Evolutionary conservation across 2,329 filamentous ascomycete genomes (phyloP).

Genomic region (Talaromyces sp.): DNA sequence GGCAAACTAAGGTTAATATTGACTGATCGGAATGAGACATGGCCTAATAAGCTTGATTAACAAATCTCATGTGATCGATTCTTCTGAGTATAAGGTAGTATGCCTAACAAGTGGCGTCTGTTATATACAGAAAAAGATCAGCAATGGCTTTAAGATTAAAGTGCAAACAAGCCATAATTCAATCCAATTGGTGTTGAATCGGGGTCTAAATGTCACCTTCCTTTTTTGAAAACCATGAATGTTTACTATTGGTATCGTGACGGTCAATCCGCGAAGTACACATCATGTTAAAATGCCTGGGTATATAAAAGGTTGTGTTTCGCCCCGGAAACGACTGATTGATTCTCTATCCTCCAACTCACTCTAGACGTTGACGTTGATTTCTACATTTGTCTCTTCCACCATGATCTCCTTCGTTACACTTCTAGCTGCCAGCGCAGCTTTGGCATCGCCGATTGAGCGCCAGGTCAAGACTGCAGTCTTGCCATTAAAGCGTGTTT

Average conservation of each 20-base stretch:
- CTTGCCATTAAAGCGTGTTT: constrained; percentile 10
- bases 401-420: constrained; percentile 7
- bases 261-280: background rate
- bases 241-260: background rate
- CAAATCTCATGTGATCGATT: constrained; percentile 1
- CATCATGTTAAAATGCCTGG: background rate
- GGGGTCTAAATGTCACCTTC: constrained; percentile 11
- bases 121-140: background rate
- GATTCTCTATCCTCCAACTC: background rate
- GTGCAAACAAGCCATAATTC: background rate
- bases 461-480: background rate
- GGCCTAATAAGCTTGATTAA: background rate
- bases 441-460: constrained; percentile 3
- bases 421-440: constrained; percentile 13
- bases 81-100: constrained; percentile 13
- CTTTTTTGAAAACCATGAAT: background rate
- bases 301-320: constrained; percentile 4
- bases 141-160: background rate
- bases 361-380: background rate
- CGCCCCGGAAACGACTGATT: background rate
- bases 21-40: constrained; percentile 3
- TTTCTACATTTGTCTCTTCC: background rate
- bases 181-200: background rate
- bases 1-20: constrained; percentile 2
- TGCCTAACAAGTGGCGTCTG: background rate